Percentiles rank a stretch among this genome's conserved stretches.
These are phyloP conservation scores for Coprinellus micaceus DNA, from an alignment of 768 basidiomycete species.

Conservation along the genomic window DNA sequence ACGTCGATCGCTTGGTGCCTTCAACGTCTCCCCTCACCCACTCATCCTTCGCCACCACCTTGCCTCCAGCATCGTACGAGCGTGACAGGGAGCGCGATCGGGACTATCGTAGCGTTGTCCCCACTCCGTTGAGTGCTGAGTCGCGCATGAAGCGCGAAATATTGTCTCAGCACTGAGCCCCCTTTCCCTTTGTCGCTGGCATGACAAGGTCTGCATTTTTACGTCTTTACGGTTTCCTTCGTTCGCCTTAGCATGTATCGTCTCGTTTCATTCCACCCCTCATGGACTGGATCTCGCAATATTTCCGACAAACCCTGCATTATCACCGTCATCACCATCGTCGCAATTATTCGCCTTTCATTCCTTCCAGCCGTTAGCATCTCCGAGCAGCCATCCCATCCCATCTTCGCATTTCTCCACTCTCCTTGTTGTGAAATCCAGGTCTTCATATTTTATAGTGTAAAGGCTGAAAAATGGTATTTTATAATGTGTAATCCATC, in stretches of 20 bases:
- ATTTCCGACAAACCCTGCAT: too few species aligned
- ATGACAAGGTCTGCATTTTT: not conserved
- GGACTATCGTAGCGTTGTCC: conserved; percentile 34
- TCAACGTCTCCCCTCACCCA: conserved; percentile 36
- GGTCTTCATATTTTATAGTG: not conserved
- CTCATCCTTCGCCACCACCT: conserved; percentile 35
- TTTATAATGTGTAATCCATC: not conserved
- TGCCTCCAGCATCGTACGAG: conserved; percentile 48
- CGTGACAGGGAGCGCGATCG: conserved; percentile 53
- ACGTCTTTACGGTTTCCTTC: not conserved
- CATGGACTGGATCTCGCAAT: not conserved
- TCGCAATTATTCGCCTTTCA: too few species aligned
- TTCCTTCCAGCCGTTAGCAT: too few species aligned
- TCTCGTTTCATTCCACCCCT: not conserved
- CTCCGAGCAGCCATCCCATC: too few species aligned
- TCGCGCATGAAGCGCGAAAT: conserved; percentile 36
- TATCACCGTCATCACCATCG: too few species aligned
- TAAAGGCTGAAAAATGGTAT: not conserved
- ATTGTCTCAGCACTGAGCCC: conserved; percentile 30
- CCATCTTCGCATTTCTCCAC: not conserved
- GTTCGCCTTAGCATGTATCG: not conserved
- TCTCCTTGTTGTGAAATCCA: not conserved
- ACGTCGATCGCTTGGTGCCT: conserved; percentile 32
- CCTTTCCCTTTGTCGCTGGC: conserved; percentile 18
- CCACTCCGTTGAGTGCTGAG: conserved; percentile 43